Evolutionary conservation across 148 eudicot genomes (phyloP), one percentile per base, ranked within the genome.

Genomic region (Chenopodium album): DNA sequence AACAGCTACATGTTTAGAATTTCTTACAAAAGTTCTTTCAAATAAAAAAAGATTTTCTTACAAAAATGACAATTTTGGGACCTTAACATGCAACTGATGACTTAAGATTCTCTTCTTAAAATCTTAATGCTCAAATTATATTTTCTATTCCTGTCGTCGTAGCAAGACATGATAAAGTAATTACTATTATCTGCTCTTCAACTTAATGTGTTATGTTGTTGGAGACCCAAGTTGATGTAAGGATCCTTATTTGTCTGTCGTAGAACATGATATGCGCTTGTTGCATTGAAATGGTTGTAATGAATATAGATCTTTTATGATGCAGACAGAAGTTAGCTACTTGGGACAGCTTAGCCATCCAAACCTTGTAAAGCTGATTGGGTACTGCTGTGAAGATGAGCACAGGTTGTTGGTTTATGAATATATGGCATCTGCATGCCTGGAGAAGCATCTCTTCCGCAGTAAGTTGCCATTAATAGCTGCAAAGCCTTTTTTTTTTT

Each of bases 311-410:
- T 63, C 44, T 47, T 78, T 60, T 34, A 60, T 56, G 68, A 31
- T 85, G 84, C 91, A 94, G 98, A 91, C 98, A 71, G 98, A 94
- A 90, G 94, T 94, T 76, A 89, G 86, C 79, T 92, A 94, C 86
- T 77, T 94, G 79, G 95, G 98, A 68, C 95, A 94, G 76, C 90
- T 92, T 72, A 88, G 90, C 66, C 98, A 94, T 82, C 91, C 89
- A 7, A 90, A 94, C 89, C 94, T 94, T 81, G 98, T 94, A 76
- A 92, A 87, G 87, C 91, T 94, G 76, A 88, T 94, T 69, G 98
- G 98, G 20, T 94, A 92, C 80, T 92, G 98, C 82, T 94, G 98
- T 80, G 98, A 94, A 85, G 95, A 86, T 83, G 91, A 90, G 52
- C 98, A 94, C 41, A 86, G 98, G 82, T 88, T 94, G 78, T 83